A percentile compares a stretch with the other conserved stretches of the same genome.
These are phyloP conservation scores for Sclerotinia trifoliorum DNA, from an alignment of 2,329 filamentous ascomycete species.

Conservation along the genomic window DNA sequence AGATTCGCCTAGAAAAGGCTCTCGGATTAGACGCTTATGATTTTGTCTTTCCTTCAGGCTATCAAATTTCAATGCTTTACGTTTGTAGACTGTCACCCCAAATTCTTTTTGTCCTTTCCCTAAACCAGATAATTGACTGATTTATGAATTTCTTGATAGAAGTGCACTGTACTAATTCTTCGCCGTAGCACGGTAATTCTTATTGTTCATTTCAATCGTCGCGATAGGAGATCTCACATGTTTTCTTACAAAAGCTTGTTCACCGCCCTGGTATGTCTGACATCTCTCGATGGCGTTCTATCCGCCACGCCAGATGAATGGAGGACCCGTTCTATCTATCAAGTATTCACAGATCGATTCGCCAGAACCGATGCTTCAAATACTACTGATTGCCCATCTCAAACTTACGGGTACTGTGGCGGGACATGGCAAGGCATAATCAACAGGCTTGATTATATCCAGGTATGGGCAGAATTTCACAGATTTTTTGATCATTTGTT, in stretches of 20 bases:
- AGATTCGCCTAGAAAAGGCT: not conserved
- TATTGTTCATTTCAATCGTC: not conserved
- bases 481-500: not conserved
- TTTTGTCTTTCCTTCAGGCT: not conserved
- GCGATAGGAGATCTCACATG: not conserved
- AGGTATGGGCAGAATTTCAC: constrained; percentile 25
- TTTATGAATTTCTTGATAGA: not conserved
- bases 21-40: not conserved
- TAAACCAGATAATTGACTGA: no score
- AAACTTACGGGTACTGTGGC: constrained; percentile 47
- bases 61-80: not conserved
- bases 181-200: not conserved
- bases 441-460: constrained; percentile 46
- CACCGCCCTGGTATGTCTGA: not conserved
- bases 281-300: not conserved
- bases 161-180: no score
- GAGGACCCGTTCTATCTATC: constrained; percentile 18
- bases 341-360: constrained; percentile 41
- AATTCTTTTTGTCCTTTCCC: not conserved
- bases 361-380: constrained; percentile 43
- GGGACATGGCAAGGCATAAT: constrained; percentile 46
- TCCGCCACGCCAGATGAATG: constrained; percentile 14
- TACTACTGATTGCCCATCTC: constrained; percentile 31
- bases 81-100: not conserved
- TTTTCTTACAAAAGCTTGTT: not conserved